A percentile compares a stretch with the other conserved stretches of the same genome.
Evolutionary conservation across 495 filamentous ascomycete genomes (phyloP).

Genomic region (Xylaria venustula): DNA sequence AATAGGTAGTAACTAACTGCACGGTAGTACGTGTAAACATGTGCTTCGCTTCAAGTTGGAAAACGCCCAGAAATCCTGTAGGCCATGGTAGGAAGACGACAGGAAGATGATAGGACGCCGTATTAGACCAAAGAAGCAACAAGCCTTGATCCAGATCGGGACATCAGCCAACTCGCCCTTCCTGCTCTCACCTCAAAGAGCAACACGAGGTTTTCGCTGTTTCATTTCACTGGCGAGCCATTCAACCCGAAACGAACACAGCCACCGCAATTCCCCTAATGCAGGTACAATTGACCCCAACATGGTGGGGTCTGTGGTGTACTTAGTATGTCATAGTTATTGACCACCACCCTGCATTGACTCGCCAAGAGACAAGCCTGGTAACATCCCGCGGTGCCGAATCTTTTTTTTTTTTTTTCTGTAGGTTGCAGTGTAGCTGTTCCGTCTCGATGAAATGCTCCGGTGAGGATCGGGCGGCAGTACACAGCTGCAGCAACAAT

Average conservation of each 20-base stretch:
- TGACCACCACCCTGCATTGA: not conserved
- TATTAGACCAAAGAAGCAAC: not conserved
- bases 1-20: no score
- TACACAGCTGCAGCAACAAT: not conserved
- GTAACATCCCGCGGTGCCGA: not conserved
- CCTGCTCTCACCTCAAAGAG: constrained; percentile 4
- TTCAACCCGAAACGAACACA: constrained; percentile 30
- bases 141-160: not conserved
- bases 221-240: constrained; percentile 3
- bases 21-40: no score
- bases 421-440: no score
- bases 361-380: not conserved
- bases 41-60: no score
- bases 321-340: no score
- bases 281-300: constrained; percentile 22
- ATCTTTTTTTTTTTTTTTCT: not conserved
- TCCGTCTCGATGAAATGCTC: not conserved
- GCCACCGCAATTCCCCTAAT: constrained; percentile 25
- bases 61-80: no score
- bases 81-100: no score
- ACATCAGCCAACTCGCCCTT: constrained; percentile 12
- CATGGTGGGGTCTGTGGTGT: not conserved
- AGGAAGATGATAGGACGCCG: no score
- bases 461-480: not conserved
- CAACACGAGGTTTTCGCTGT: constrained; percentile 10